These are phyloP conservation scores for Macrolepiota fuliginosa DNA, from an alignment of 768 basidiomycete genomes.

Conservation along the genomic window DNA sequence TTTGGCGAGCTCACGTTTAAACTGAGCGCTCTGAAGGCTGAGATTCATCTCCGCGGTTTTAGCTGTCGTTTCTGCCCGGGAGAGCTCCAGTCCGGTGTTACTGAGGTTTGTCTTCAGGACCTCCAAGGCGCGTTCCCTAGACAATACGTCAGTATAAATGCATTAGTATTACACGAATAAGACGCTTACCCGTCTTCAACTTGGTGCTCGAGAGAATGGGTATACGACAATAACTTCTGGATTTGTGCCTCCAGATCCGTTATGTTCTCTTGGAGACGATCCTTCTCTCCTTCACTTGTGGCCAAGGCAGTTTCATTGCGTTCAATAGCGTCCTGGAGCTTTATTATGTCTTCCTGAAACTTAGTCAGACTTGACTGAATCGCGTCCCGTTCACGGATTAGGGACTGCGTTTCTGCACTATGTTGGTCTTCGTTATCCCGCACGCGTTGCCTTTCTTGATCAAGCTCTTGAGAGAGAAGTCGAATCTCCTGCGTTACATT, in stretches of 20 bases:
- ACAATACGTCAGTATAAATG: neutral
- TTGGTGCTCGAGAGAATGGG: slow-evolving; percentile 62
- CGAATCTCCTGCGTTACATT: slow-evolving; percentile 35
- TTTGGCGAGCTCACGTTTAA: slow-evolving; percentile 59
- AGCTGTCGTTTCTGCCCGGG: slow-evolving; percentile 53
- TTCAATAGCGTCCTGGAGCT: slow-evolving; percentile 38
- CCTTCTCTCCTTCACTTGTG: slow-evolving; percentile 48
- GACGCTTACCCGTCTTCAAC: slow-evolving; percentile 55
- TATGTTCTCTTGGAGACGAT: slow-evolving; percentile 48
- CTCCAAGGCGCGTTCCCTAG: slow-evolving; percentile 41
- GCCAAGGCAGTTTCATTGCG: slow-evolving; percentile 34
- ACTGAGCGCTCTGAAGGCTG: slow-evolving; percentile 61
- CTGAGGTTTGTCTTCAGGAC: slow-evolving; percentile 39
- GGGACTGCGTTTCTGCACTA: slow-evolving; percentile 28
- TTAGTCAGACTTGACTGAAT: slow-evolving; percentile 32
- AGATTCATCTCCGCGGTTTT: slow-evolving; percentile 67
- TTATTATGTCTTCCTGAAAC: slow-evolving; percentile 33
- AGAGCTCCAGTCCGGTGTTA: slow-evolving; percentile 40
- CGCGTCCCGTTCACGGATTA: slow-evolving; percentile 23
- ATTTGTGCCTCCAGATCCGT: slow-evolving; percentile 63
- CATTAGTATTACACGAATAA: slow-evolving; percentile 1
- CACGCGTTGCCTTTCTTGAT: slow-evolving; percentile 34
- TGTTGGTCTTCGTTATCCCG: slow-evolving; percentile 29
- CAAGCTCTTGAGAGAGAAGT: slow-evolving; percentile 35
- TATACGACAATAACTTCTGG: slow-evolving; percentile 60